phyloP scores from a whole-genome alignment of 768 basidiomycete species.

The Porphyrellus cyaneotinctus region DNA sequence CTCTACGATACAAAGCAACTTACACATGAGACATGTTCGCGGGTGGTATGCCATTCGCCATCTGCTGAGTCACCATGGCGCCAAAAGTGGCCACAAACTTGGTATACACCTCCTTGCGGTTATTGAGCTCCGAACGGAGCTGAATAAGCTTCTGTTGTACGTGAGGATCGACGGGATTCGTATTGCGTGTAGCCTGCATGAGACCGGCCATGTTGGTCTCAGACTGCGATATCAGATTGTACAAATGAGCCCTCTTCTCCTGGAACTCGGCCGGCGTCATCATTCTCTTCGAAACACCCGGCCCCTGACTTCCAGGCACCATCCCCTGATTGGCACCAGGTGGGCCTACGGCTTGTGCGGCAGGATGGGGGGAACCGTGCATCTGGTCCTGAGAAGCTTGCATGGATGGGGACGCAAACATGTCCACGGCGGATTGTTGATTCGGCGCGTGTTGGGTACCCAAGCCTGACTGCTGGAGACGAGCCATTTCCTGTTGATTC shows the following conservation, averaged over 20 bases:
- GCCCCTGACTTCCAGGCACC: constrained; percentile 16
- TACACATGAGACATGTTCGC: constrained; percentile 34
- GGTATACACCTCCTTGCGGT: constrained; percentile 37
- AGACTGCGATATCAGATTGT: constrained; percentile 4
- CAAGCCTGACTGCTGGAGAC: constrained; percentile 30
- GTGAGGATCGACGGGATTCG: constrained; percentile 16
- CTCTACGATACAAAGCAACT: constrained; percentile 9
- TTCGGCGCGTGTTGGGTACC: constrained; percentile 35
- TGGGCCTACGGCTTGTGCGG: constrained; percentile 20
- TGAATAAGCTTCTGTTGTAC: constrained; percentile 16
- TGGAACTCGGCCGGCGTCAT: constrained; percentile 21
- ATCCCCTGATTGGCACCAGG: constrained; percentile 23
- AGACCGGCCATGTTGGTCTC: constrained; percentile 12
- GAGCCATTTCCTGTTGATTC: constrained; percentile 39
- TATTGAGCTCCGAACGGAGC: constrained; percentile 20
- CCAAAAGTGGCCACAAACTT: constrained; percentile 35
- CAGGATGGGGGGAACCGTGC: constrained; percentile 46
- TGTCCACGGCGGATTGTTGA: constrained; percentile 39
- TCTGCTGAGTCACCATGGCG: constrained; percentile 22
- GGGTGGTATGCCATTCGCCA: constrained; percentile 21
- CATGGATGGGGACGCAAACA: constrained; percentile 48
- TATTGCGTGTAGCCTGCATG: constrained; percentile 9
- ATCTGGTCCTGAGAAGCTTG: constrained; percentile 38
- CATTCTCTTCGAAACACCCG: constrained; percentile 25
- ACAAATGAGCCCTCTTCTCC: constrained; percentile 18